A percentile compares a stretch with the other conserved stretches of the same genome.
Evolutionary conservation across 768 basidiomycete species (phyloP).

Genomic region (Lentinula guzmanii): DNA sequence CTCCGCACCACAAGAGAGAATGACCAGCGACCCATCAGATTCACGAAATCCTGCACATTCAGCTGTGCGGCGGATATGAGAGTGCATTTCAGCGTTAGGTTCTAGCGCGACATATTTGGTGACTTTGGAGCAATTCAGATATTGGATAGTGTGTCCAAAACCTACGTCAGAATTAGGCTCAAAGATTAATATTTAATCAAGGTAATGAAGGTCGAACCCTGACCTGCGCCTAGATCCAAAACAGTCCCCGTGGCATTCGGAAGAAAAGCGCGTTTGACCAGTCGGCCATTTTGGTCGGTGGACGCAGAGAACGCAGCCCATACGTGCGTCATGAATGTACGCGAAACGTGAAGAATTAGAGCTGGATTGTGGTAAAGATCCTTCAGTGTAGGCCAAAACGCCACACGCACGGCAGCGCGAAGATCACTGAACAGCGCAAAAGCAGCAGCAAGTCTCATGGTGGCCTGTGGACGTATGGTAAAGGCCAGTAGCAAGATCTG

Average conservation of each 20-base stretch:
- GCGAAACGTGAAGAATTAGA: conserved; percentile 29
- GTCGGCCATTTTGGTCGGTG: conserved; percentile 23
- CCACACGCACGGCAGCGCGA: conserved; percentile 19
- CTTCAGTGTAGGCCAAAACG: conserved; percentile 27
- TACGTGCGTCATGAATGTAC: conserved; percentile 35
- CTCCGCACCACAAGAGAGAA: conserved; percentile 63
- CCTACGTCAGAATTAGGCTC: conserved; percentile 28
- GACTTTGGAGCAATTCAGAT: conserved; percentile 50
- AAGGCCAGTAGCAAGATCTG: not conserved
- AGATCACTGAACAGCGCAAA: conserved; percentile 25
- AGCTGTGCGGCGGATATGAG: conserved; percentile 43
- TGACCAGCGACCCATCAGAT: conserved; percentile 42
- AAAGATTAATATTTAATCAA: not conserved
- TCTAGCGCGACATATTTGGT: conserved; percentile 68
- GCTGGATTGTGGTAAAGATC: conserved; percentile 23
- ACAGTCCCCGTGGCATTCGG: not conserved
- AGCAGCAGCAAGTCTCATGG: conserved; percentile 9
- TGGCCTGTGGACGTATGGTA: not conserved
- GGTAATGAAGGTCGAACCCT: not conserved
- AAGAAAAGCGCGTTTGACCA: conserved; percentile 17
- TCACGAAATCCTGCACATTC: conserved; percentile 46
- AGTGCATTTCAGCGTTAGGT: conserved; percentile 63
- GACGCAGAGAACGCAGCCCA: conserved; percentile 31
- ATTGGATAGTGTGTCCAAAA: conserved; percentile 55
- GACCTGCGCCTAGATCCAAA: conserved; percentile 6